Evolutionary conservation across 306 rosid genomes (phyloP).

Genomic region (Fragaria vesca): DNA sequence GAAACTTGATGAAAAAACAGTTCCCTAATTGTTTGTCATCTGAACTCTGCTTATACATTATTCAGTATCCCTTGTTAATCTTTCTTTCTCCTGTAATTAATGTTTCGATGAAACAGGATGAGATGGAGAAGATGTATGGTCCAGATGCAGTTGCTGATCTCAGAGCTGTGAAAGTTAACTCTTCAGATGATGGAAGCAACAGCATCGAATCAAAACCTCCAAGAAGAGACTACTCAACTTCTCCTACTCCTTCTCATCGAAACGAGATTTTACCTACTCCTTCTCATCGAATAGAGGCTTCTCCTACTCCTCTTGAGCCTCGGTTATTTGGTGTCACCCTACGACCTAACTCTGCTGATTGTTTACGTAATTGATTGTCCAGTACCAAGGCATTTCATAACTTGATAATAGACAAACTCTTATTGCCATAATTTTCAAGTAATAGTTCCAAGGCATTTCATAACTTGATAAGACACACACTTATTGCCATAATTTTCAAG

Average conservation of each 20-base stretch:
- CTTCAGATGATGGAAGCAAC: conserved; percentile 2
- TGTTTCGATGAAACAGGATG: conserved; percentile 41
- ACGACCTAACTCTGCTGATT: not conserved
- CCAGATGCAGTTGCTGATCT: conserved; percentile 26
- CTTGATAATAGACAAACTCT: not conserved
- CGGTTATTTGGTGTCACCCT: conserved; percentile 4
- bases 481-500: not conserved
- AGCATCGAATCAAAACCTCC: conserved; percentile 10
- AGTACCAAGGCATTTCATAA: not conserved
- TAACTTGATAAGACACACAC: not conserved
- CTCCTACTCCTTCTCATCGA: not conserved
- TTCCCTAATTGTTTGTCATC: conserved; percentile 38
- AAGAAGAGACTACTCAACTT: conserved; percentile 7
- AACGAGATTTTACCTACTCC: not conserved
- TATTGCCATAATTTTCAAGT: not conserved
- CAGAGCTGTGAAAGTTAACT: conserved; percentile 29
- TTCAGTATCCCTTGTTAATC: not conserved
- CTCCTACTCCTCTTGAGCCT: not conserved
- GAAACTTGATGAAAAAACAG: conserved; percentile 24
- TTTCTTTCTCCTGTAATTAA: not conserved
- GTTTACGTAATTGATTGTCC: not conserved
- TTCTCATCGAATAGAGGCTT: not conserved
- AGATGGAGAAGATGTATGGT: conserved; percentile 26
- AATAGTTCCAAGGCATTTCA: not conserved
- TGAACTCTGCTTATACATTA: conserved; percentile 11